Percentiles rank a stretch among this genome's conserved stretches.
Evolutionary conservation across 176 grass and related monocot species (phyloP).

Genomic region (Guadua angustifolia): DNA sequence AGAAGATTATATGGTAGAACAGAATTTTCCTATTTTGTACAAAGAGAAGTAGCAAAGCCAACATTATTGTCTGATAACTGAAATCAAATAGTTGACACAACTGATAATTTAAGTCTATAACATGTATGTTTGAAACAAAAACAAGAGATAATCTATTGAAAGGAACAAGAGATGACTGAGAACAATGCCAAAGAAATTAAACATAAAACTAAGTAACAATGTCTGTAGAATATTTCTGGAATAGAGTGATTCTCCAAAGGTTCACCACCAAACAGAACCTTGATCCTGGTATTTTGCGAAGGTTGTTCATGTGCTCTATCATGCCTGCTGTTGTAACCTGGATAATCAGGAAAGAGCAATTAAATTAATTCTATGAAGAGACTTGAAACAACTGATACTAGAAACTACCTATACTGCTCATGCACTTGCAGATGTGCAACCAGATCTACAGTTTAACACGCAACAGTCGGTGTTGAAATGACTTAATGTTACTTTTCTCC

Average conservation of each 20-base stretch:
- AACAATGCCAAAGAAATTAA: background rate
- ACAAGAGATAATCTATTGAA: too few species aligned
- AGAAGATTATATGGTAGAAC: too few species aligned
- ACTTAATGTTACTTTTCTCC: background rate
- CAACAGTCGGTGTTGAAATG: background rate
- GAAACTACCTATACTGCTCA: background rate
- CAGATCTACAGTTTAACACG: background rate
- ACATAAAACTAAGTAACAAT: background rate
- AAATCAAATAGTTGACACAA: too few species aligned
- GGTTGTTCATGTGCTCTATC: slow-evolving; percentile 68
- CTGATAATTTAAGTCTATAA: too few species aligned
- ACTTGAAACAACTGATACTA: background rate
- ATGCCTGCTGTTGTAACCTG: slow-evolving; percentile 89
- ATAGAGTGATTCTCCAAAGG: slow-evolving; percentile 83
- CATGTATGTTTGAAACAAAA: too few species aligned
- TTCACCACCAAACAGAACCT: slow-evolving; percentile 89
- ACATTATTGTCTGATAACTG: too few species aligned
- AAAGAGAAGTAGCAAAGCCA: too few species aligned
- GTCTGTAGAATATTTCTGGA: slow-evolving; percentile 59
- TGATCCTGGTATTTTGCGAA: slow-evolving; percentile 90
- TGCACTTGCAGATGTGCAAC: slow-evolving; percentile 18
- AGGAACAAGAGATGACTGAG: too few species aligned
- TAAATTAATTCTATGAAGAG: slow-evolving; percentile 5
- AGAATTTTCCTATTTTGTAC: too few species aligned
- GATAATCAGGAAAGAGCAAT: background rate